These are phyloP conservation scores for Allodekkera sacchari DNA, from an alignment of 805 yeast genomes.

Conservation along the genomic window DNA sequence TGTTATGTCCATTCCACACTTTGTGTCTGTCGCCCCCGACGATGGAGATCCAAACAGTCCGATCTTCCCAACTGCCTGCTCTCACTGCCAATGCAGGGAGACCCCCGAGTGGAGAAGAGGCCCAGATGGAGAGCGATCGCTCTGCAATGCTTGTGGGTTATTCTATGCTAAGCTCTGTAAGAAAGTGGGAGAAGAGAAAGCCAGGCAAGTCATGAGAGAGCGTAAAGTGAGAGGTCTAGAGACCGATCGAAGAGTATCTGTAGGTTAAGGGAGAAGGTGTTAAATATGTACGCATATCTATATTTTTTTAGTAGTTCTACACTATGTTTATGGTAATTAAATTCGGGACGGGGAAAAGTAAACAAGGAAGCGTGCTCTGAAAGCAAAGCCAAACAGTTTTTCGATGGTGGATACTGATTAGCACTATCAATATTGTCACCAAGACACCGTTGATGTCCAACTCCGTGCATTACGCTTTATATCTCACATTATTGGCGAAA, in stretches of 20 bases:
- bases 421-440: too few relatives aligned
- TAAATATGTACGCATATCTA: background rate
- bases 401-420: too few relatives aligned
- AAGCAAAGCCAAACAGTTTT: too few relatives aligned
- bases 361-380: too few relatives aligned
- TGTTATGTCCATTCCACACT: background rate
- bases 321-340: too few relatives aligned
- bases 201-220: constrained; percentile 34
- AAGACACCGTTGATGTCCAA: too few relatives aligned
- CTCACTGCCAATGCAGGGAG: constrained; percentile 40
- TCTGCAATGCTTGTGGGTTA: constrained; percentile 81
- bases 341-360: too few relatives aligned
- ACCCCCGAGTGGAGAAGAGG: constrained; percentile 87
- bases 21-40: background rate
- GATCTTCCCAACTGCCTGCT: constrained; percentile 13
- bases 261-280: constrained; percentile 5
- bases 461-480: too few relatives aligned
- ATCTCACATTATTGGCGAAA: too few relatives aligned
- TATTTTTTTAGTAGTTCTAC: too few relatives aligned
- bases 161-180: constrained; percentile 62
- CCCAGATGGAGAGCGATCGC: constrained; percentile 65
- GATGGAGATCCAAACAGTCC: background rate
- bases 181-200: constrained; percentile 44
- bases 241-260: constrained; percentile 22
- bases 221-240: constrained; percentile 18